A percentile compares a stretch with the other conserved stretches of the same genome.
phyloP scores from a whole-genome alignment of 2,329 filamentous ascomycete genomes.

The Lachnellula suecica region DNA sequence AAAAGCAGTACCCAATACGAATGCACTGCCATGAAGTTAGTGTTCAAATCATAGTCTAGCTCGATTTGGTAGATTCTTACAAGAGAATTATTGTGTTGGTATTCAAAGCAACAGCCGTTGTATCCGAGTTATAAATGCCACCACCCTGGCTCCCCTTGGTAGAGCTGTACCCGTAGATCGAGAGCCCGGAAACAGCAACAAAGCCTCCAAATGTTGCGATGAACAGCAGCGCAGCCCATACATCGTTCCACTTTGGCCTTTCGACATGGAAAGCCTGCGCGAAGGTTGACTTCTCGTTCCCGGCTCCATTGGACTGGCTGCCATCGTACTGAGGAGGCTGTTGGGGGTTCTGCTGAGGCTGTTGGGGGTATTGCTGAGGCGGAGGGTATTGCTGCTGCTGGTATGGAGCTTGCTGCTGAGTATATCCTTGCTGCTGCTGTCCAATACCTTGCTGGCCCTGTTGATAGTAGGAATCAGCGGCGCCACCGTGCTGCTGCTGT shows the following conservation, averaged over 20 bases:
- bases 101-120: constrained; percentile 66
- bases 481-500: constrained; percentile 25
- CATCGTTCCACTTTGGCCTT: constrained; percentile 84
- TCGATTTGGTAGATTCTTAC: constrained; percentile 15
- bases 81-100: constrained; percentile 88
- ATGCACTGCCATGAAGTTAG: constrained; percentile 41
- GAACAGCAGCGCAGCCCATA: constrained; percentile 84
- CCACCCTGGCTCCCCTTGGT: constrained; percentile 64
- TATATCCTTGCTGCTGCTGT: constrained; percentile 18
- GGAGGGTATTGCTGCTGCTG: constrained; percentile 13
- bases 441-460: constrained; percentile 15
- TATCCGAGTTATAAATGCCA: constrained; percentile 67
- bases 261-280: constrained; percentile 81
- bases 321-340: constrained; percentile 25
- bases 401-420: no score
- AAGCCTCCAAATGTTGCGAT: constrained; percentile 72
- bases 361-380: constrained; percentile 6
- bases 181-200: constrained; percentile 71
- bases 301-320: constrained; percentile 1
- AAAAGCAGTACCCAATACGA: constrained; percentile 72
- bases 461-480: constrained; percentile 25
- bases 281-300: constrained; percentile 51
- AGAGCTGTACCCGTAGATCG: constrained; percentile 70
- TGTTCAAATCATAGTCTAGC: background rate
- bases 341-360: constrained; percentile 14